Base-by-base conservation (phyloP, 1,284 basidiomycete genomes). In the Pulveroboletus sp. region DNA sequence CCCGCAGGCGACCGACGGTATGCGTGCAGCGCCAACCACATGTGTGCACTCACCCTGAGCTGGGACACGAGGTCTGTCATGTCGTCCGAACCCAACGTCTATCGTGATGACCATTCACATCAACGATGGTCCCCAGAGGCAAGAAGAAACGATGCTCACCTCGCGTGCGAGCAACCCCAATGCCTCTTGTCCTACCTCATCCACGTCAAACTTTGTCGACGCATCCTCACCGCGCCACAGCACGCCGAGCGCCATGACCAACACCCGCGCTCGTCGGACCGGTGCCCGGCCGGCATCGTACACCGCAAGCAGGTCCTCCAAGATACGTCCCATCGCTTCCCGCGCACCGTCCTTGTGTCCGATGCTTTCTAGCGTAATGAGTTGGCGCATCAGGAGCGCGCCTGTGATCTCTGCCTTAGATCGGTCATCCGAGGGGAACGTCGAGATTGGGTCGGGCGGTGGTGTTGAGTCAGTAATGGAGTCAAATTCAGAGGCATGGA, bases 21-120 rank as follows among this genome's bases (percentile, higher is more conserved):
- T 2, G 80, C 78, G 62, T 87, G 84, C 15, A 91, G 70, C 1
- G 83, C 82, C 39, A 81, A 68, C 86, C 86, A 89, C n/a, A 90
- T 74, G 61, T 86, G 79, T 3, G 76, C 72, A 2, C 77, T 70
- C 3, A 81, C 77, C 31, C 72, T 76, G 58, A 85, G 82, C 64
- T 86, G 82, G 3, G 69, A 61, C 35, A 74, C 65, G 55, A 79
- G 80, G 8, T 59, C 65, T 5, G 69, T 65, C 8, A 85, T 69
- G 1, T 49, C 49, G 62, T 85, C 83, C 18, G 73, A 64, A 0
- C 73, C 77, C 1, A 77, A 54, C n/a, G 70, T 63, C 82, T 84
- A 45, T 4, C n/a, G n/a, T n/a, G n/a, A 33, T 17, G 17, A 8
- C 17, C 17, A 18, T 18, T 15, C 31, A 15, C 31, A 10, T 36